A percentile compares a stretch with the other conserved stretches of the same genome.
Evolutionary conservation across 768 basidiomycete genomes (phyloP).

Genomic region (Pisolithus tinctorius): DNA sequence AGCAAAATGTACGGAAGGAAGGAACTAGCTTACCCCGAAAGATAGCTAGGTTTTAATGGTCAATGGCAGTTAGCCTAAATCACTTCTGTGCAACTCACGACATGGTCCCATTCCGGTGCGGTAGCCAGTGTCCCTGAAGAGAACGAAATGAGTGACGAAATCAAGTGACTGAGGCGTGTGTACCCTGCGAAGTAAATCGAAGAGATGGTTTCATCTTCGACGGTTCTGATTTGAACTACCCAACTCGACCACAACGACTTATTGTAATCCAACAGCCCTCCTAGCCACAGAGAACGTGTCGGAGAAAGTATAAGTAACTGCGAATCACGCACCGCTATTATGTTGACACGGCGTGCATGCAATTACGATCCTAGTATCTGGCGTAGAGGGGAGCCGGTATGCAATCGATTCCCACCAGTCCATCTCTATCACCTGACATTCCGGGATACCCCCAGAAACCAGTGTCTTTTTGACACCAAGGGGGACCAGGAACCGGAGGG

Average conservation of each 20-base stretch:
- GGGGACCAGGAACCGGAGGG: conserved; percentile 31
- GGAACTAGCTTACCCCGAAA: not conserved
- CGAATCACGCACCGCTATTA: conserved; percentile 27
- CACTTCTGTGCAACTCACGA: not conserved
- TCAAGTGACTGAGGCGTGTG: not conserved
- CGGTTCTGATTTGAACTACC: conserved; percentile 27
- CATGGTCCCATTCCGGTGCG: not conserved
- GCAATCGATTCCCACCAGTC: conserved; percentile 37
- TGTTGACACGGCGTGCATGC: conserved; percentile 32
- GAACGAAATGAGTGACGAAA: too few relatives aligned
- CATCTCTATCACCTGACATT: conserved; percentile 27
- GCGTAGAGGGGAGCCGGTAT: conserved; percentile 37
- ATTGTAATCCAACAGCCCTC: conserved; percentile 27
- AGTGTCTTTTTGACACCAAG: conserved; percentile 23
- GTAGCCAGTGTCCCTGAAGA: conserved; percentile 3
- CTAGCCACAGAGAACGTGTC: conserved; percentile 12
- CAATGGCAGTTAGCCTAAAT: not conserved
- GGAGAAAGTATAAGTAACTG: not conserved
- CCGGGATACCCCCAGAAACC: conserved; percentile 23
- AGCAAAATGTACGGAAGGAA: not conserved
- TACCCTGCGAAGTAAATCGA: conserved; percentile 26
- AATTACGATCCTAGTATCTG: conserved; percentile 50
- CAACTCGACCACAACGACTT: conserved; percentile 36
- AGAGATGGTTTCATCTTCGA: not conserved
- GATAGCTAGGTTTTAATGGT: not conserved